phyloP scores from a whole-genome alignment of 1,139 yeast species.

The Protomyces gravidus region DNA sequence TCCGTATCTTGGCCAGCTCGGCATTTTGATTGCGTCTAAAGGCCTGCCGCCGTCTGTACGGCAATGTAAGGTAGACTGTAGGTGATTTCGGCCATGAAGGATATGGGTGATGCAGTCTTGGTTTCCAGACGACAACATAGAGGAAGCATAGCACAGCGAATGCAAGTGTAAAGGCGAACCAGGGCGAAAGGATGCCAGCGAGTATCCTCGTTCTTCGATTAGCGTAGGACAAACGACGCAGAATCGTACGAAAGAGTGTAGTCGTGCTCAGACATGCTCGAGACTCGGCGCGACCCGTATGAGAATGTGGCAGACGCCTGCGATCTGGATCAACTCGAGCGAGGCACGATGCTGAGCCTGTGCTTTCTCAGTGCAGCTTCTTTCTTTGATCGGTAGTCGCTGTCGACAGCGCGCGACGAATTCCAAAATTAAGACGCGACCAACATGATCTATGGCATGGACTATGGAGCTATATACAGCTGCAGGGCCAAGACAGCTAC shows the following conservation, averaged over 20 bases:
- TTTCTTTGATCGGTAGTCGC: too few relatives aligned
- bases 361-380: too few relatives aligned
- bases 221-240: neutral
- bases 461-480: too few relatives aligned
- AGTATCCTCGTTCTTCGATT: neutral
- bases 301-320: too few relatives aligned
- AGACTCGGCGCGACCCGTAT: too few relatives aligned
- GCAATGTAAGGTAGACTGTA: slow-evolving; percentile 10
- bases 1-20: slow-evolving; percentile 1
- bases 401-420: too few relatives aligned
- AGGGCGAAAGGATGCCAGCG: slow-evolving; percentile 15
- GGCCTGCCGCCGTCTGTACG: slow-evolving; percentile 19
- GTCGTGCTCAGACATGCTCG: neutral
- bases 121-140: slow-evolving; percentile 8
- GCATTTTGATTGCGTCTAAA: slow-evolving; percentile 11
- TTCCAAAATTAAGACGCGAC: too few relatives aligned
- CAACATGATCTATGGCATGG: too few relatives aligned
- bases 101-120: slow-evolving; percentile 25
- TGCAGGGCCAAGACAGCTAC: too few relatives aligned
- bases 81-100: slow-evolving; percentile 23
- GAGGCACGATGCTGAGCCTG: too few relatives aligned
- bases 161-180: slow-evolving; percentile 12
- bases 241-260: neutral
- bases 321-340: too few relatives aligned
- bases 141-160: slow-evolving; percentile 1